These are phyloP conservation scores for Myriosclerotinia curreyana DNA, from an alignment of 2,329 filamentous ascomycete genomes.

Conservation along the genomic window DNA sequence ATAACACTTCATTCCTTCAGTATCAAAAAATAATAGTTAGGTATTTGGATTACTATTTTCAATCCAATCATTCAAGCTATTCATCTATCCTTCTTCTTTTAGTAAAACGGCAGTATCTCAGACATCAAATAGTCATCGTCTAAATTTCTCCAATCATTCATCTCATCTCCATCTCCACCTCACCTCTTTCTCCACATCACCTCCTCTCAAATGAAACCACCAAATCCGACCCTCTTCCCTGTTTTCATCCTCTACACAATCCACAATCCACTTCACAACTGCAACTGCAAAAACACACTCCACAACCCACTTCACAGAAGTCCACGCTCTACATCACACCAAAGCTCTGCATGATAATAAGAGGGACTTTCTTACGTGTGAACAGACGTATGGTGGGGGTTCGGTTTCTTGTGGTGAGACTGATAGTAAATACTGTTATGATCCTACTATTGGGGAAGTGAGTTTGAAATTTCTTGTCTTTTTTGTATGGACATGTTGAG, in stretches of 20 bases:
- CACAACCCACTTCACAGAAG: neutral
- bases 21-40: too few species aligned
- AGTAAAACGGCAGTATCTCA: neutral
- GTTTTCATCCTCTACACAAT: neutral
- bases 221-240: neutral
- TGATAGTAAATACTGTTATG: constrained; percentile 28
- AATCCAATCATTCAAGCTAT: neutral
- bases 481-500: neutral
- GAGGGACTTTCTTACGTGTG: constrained; percentile 24
- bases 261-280: neutral
- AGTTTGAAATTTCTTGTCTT: neutral
- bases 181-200: neutral
- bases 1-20: neutral
- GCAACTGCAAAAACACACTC: neutral
- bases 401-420: constrained; percentile 24
- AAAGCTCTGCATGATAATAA: constrained; percentile 11
- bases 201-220: neutral
- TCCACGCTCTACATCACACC: neutral
- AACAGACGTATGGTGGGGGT: constrained; percentile 27
- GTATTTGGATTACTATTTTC: neutral
- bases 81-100: neutral
- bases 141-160: neutral
- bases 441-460: constrained; percentile 31
- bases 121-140: neutral
- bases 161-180: neutral